Percentiles rank a stretch among this genome's conserved stretches.
Evolutionary conservation across 2,329 filamentous ascomycete genomes (phyloP).

Genomic region (Xylaria digitata): DNA sequence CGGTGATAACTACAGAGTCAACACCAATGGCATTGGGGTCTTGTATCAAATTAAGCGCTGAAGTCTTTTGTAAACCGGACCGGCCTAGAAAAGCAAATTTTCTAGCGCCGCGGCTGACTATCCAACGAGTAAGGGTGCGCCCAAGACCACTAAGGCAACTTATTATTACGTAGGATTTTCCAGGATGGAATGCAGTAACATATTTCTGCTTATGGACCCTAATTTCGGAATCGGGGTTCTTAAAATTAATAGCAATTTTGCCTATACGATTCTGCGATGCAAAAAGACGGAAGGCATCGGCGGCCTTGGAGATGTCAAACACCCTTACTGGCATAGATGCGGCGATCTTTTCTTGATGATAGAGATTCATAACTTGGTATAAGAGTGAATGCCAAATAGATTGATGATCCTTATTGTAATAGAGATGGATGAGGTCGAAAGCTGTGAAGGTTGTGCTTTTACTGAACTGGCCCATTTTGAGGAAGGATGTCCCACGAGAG

Average conservation of each 20-base stretch:
- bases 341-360: conserved; percentile 7
- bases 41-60: conserved; percentile 38
- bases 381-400: conserved; percentile 7
- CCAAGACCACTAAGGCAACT: conserved; percentile 46
- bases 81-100: conserved; percentile 50
- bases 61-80: conserved; percentile 41
- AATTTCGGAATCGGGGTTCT: conserved; percentile 18
- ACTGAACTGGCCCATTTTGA: no score
- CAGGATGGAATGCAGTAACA: background rate
- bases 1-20: conserved; percentile 24
- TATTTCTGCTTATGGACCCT: conserved; percentile 11
- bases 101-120: conserved; percentile 46
- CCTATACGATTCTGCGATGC: conserved; percentile 20
- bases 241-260: conserved; percentile 26
- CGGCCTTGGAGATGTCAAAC: conserved; percentile 21
- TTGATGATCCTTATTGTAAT: conserved; percentile 8
- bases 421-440: no score
- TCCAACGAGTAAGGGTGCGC: conserved; percentile 42
- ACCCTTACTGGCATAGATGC: conserved; percentile 2
- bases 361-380: conserved; percentile 11
- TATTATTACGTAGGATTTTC: conserved; percentile 31
- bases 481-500: no score
- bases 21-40: conserved; percentile 27
- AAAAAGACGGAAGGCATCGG: conserved; percentile 24
- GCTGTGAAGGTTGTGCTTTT: no score